Conservation (phyloP, 352 stramenopile species). For the Heterotrichella gracilis region DNA sequence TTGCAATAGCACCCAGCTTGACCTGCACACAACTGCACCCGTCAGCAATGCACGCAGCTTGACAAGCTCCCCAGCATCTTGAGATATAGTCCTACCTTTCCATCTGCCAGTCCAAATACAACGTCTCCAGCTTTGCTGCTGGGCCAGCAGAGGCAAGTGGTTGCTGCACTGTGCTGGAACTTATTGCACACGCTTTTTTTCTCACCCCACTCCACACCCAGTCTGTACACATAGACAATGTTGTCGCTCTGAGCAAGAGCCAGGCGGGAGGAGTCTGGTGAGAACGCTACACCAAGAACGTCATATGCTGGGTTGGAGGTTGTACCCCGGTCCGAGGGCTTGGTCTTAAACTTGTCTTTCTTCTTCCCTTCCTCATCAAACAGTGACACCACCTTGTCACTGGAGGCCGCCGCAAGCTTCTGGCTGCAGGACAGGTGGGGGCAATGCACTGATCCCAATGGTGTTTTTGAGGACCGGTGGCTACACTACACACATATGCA, state of each 20-base stretch:
- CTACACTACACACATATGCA: too few relatives aligned
- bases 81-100: too few relatives aligned
- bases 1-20: conserved; percentile 55
- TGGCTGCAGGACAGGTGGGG: too few relatives aligned
- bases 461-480: too few relatives aligned
- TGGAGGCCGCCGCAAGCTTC: conserved; percentile 50
- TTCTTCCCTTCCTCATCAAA: conserved; percentile 56
- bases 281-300: conserved; percentile 66
- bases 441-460: too few relatives aligned
- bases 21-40: too few relatives aligned
- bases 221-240: conserved; percentile 80
- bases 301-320: conserved; percentile 33
- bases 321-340: conserved; percentile 46
- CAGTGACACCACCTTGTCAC: conserved; percentile 55
- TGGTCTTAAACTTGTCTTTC: conserved; percentile 72
- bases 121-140: conserved; percentile 50
- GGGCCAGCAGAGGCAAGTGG: conserved; percentile 55
- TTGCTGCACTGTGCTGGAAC: conserved; percentile 38
- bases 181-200: conserved; percentile 85
- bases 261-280: conserved; percentile 54
- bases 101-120: conserved; percentile 58
- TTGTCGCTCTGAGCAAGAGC: conserved; percentile 70
- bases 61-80: too few relatives aligned
- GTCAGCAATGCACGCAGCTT: too few relatives aligned
- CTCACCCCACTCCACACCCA: conserved; percentile 54